These are phyloP conservation scores for Pythium oligandrum DNA, from an alignment of 352 stramenopile species.

Conservation along the genomic window DNA sequence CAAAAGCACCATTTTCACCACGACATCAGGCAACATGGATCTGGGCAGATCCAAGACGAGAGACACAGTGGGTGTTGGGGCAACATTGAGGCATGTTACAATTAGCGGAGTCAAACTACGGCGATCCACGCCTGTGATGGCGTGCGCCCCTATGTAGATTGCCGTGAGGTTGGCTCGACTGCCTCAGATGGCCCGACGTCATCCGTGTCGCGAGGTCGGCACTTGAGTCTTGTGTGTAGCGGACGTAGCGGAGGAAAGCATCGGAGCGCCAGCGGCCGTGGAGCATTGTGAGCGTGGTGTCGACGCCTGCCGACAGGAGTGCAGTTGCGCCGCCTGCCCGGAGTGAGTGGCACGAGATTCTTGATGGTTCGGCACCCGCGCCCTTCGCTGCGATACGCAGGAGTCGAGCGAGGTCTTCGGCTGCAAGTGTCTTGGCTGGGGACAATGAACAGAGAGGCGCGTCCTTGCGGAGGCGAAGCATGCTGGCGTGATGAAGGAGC, in stretches of 20 bases:
- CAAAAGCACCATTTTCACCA: too few species aligned
- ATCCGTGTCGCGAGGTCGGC: neutral
- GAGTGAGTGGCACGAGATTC: conserved; percentile 8
- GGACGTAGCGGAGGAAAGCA: conserved; percentile 3
- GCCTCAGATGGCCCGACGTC: neutral
- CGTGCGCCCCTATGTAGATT: too few species aligned
- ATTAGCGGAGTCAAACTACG: too few species aligned
- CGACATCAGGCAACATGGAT: too few species aligned
- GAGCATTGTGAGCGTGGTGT: conserved; percentile 1
- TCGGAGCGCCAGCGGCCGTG: conserved; percentile 9
- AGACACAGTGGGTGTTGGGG: too few species aligned
- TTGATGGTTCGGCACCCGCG: neutral
- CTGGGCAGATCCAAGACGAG: too few species aligned
- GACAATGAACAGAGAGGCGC: neutral
- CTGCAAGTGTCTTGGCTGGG: neutral
- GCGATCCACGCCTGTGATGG: too few species aligned
- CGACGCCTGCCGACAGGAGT: neutral
- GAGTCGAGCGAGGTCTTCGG: neutral
- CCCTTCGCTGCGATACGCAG: neutral
- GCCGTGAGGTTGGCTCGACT: too few species aligned
- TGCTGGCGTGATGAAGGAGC: conserved; percentile 3
- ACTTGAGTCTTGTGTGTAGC: neutral
- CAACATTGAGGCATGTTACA: too few species aligned
- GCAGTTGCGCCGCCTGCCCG: conserved; percentile 5
- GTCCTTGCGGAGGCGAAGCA: neutral